Base-by-base conservation (phyloP, 768 basidiomycete genomes). In the Lactifluus rugatus region DNA sequence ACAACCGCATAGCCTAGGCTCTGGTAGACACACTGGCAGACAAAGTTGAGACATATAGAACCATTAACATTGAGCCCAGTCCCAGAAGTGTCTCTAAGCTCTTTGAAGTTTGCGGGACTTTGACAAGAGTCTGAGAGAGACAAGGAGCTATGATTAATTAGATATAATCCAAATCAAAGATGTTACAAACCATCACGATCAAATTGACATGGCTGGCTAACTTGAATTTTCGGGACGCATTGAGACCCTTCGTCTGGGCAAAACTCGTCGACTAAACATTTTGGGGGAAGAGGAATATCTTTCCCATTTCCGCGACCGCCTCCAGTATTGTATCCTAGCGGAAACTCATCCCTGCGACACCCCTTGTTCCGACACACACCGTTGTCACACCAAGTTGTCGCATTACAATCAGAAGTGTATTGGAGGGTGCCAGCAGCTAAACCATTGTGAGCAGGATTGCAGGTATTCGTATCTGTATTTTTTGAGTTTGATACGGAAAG, bases 221-320 rank as follows among this genome's bases (percentile, higher is more conserved):
- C 81, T 1, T 78, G 55, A 16, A 87, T 73, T 34, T 84, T 64
- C 5, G 71, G 62, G 66, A 84, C 79, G 72, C 91, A 94, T 8
- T 69, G 73, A 62, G 83, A 82, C 58, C 80, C 81, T 72, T 93
- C 93, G 65, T 93, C 90, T 0, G 89, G 89, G 70, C 91, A 93
- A 70, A 93, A 93, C 65, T 80, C 67, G 19, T 81, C 84, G 32
- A 65, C 62, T 8, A 72, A 67, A 66, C 91, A 93, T 63, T 80
- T 76, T 11, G 75, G 72, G 1, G 91, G 90, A 19, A 89, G 66
- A 8, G 65, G 50, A 5, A 71, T 69, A 19, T 67, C 23, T 37
- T 45, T 62, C 45, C 48, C 58, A 11, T 41, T 54, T 46, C 36
- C 42, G 6, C 8, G 4, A 46, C 36, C 34, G 0, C 28, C 41